Evolutionary conservation across 441 rosid genomes (phyloP), one percentile per base, ranked within the genome.

Genomic region (Arabidopsis hybrid): DNA sequence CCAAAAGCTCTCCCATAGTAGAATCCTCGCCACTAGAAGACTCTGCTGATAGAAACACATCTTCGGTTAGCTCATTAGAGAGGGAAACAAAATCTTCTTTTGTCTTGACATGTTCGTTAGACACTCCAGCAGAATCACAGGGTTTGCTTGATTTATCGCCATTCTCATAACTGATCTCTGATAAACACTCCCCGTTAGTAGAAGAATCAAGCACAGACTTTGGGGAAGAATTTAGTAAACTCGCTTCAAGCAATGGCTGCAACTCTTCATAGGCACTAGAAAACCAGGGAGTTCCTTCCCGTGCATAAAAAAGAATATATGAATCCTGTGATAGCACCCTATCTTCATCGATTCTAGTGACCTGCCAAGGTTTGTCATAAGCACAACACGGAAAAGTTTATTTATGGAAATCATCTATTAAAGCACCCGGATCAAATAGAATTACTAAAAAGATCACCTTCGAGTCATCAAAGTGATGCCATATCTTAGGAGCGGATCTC

Each of bases 221-320:
- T n/a, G 95, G 97, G 3, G 95, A 91, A 32, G 83, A 69, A 69
- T 75, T 80, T 46, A 69, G 62, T 18, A 62, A 45, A 49, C 52
- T 71, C n/a, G 71, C 36, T 57, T 76, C 78, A 55, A 11, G 12
- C 56, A 58, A 18, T 50, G 78, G 76, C 69, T 73, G 76, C 63
- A 75, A 73, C 57, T 69, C 62, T 84, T 83, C 86, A 43, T 78
- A 79, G 61, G 82, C 79, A 72, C 68, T 83, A 45, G 89, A 85
- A 82, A 88, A 85, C 98, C 93, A 95, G 5, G 88, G 88, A n/a
- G 83, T 84, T 38, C 71, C 91, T 73, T 85, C 86, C 79, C 83
- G 86, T 9, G 87, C 90, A 80, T 95, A 95, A 69, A 91, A 88
- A 52, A 95, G 80, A 65, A 92, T 86, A 76, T 95, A 95, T 46